Base-by-base conservation (phyloP, 2,329 filamentous ascomycete genomes). In the Epichloe hybrida region DNA sequence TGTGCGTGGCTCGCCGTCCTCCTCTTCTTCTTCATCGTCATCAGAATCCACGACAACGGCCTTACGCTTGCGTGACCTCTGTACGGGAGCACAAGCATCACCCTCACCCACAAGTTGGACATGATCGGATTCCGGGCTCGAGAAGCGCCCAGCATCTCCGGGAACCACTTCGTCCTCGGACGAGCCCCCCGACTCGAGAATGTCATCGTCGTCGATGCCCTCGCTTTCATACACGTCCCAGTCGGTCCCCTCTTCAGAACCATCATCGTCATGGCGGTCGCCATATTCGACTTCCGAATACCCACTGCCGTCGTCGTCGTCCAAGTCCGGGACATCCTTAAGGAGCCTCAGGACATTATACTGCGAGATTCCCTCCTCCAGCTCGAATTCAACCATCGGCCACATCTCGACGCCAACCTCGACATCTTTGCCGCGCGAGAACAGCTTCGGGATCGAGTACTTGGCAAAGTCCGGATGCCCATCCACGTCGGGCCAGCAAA, bases 151-250 rank as follows among this genome's bases (percentile, higher is more conserved):
- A 9, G 13, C 7, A 6, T 43, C 45, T 12, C 37, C 41, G 21
- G n/a, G 20, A 2, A 37, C 13, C 36, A 43, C n/a, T 15, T 55
- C 52, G 13, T 57, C 50, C 12, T 62, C 62, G 3, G 51, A 55
- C 13, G 56, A 54, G 1, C 58, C 53, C 1, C 52, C 52, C 3
- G 55, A 51, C 15, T 66, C 61, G 1, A 58, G 51, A 12, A 67
- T 59, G 8, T 60, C 59, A 1, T 50, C 58, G 45, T 70, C 67
- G 38, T 70, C 67, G 6, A 71, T 69, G 0, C 66, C 66, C 0
- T 68, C 66, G 42, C 67, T 68, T 39, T 71, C 69, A 15, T 71
- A 70, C 43, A 64, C 60, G 34, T 67, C 57, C 2, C 55, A 50
- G 0, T 61, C 57, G 0, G 53, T 51, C 0, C 56, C 52, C 0